Conservation (phyloP, 768 basidiomycete genomes). For the Gloeophyllum trabeum region DNA sequence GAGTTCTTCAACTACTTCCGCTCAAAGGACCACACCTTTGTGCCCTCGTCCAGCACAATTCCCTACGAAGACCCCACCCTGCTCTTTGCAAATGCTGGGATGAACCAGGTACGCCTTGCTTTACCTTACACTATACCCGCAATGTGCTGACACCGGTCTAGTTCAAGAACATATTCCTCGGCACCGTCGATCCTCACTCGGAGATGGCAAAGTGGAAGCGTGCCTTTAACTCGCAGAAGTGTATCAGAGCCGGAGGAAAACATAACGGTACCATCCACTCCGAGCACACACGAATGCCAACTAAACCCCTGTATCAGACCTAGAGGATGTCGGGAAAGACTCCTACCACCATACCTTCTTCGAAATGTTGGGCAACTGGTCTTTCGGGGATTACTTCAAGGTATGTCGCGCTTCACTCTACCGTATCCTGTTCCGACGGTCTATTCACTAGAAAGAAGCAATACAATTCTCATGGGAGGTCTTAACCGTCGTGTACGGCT, state of each 20-base stretch:
- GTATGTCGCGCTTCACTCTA: slow-evolving; percentile 26
- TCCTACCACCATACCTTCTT: slow-evolving; percentile 98
- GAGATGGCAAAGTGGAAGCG: slow-evolving; percentile 85
- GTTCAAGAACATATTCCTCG: slow-evolving; percentile 98
- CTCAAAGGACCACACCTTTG: slow-evolving; percentile 72
- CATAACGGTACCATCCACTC: slow-evolving; percentile 66
- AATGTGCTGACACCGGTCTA: slow-evolving; percentile 20
- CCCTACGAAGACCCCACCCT: slow-evolving; percentile 97
- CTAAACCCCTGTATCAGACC: slow-evolving; percentile 39
- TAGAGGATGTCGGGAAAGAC: slow-evolving; percentile 98
- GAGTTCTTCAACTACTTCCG: slow-evolving; percentile 89
- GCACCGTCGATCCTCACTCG: slow-evolving; percentile 92
- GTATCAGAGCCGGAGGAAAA: slow-evolving; percentile 97
- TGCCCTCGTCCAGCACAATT: slow-evolving; percentile 85
- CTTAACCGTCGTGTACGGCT: slow-evolving; percentile 77
- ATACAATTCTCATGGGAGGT: slow-evolving; percentile 92
- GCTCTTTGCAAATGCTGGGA: slow-evolving; percentile 96
- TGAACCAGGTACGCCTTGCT: slow-evolving; percentile 63
- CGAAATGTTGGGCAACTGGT: slow-evolving; percentile 99
- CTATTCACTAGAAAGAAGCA: slow-evolving; percentile 68
- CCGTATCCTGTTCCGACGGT: background rate
- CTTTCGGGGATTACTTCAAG: slow-evolving; percentile 99
- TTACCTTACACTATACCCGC: background rate
- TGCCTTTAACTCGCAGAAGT: slow-evolving; percentile 95
- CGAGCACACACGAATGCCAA: background rate